Conservation (phyloP, 176 grass and related monocot species). For the Juncus effusus region DNA sequence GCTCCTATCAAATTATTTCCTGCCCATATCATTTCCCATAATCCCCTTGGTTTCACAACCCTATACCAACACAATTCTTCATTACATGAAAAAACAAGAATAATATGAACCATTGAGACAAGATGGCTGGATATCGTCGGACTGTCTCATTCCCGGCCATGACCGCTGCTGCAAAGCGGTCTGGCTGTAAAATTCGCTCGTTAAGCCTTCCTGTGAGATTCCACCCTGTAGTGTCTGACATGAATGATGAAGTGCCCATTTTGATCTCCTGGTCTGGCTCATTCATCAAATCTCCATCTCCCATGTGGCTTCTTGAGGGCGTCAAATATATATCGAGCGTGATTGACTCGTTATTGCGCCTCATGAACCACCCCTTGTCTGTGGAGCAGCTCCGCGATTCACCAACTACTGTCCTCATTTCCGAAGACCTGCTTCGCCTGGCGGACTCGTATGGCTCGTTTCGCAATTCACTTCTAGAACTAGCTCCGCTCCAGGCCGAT, state of each 20-base stretch:
- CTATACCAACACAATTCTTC: too few species aligned
- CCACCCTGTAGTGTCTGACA: constrained; percentile 29
- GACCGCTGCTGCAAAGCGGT: not conserved
- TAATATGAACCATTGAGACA: not conserved
- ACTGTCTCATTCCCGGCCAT: constrained; percentile 16
- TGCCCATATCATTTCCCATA: too few species aligned
- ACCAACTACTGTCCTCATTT: not conserved
- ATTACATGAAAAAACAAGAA: too few species aligned
- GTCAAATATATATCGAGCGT: not conserved
- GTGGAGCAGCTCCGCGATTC: constrained; percentile 19
- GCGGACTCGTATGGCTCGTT: constrained; percentile 58
- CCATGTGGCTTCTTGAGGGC: constrained; percentile 3
- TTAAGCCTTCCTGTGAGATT: constrained; percentile 39
- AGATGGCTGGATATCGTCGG: constrained; percentile 18
- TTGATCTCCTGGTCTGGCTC: constrained; percentile 32
- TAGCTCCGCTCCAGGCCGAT: constrained; percentile 30
- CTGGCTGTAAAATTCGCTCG: constrained; percentile 31
- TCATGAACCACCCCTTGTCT: constrained; percentile 43
- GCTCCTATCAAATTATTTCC: too few species aligned
- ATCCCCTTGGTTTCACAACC: too few species aligned
- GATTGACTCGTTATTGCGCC: constrained; percentile 31
- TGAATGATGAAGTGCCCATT: constrained; percentile 26
- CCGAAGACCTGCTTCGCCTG: constrained; percentile 57
- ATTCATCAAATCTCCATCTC: not conserved
- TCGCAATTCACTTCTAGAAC: constrained; percentile 30